These are phyloP conservation scores for Candida glucosophila DNA, from an alignment of 1,139 yeast species.

Conservation along the genomic window DNA sequence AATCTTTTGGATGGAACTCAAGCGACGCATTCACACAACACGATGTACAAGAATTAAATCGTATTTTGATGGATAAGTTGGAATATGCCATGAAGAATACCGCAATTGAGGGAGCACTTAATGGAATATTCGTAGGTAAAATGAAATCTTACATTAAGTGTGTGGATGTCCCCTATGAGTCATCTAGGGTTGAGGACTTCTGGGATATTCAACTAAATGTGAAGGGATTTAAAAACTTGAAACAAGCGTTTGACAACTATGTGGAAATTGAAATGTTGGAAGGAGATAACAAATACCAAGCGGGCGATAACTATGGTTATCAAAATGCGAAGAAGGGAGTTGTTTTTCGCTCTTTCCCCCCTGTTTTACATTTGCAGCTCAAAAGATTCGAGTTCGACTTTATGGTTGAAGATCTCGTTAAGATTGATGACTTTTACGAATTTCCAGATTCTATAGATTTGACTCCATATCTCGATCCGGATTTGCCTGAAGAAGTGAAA, in stretches of 20 bases:
- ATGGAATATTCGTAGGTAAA: conserved; percentile 86
- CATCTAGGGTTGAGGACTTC: conserved; percentile 86
- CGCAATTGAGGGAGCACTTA: conserved; percentile 68
- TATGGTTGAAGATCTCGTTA: conserved; percentile 79
- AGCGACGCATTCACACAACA: conserved; percentile 96
- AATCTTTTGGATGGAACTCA: conserved; percentile 95
- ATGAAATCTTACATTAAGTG: conserved; percentile 95
- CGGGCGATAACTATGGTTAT: conserved; percentile 74
- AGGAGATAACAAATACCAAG: conserved; percentile 94
- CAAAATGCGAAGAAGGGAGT: conserved; percentile 98
- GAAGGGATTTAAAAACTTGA: conserved; percentile 64
- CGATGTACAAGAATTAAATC: conserved; percentile 92
- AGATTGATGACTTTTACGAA: conserved; percentile 87
- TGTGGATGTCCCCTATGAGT: conserved; percentile 90
- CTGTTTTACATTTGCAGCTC: conserved; percentile 84
- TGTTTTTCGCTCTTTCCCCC: conserved; percentile 82
- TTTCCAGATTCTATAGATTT: conserved; percentile 81
- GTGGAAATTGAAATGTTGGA: conserved; percentile 82
- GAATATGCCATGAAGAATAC: conserved; percentile 93
- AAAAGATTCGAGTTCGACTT: conserved; percentile 94
- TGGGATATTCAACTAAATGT: conserved; percentile 98
- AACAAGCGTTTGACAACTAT: conserved; percentile 76
- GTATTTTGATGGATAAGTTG: conserved; percentile 89
- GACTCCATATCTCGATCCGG: conserved; percentile 66
- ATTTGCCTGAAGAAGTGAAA: conserved; percentile 30